These are phyloP conservation scores for Xerocomellus intermedius DNA, from an alignment of 768 basidiomycete species.

Conservation along the genomic window DNA sequence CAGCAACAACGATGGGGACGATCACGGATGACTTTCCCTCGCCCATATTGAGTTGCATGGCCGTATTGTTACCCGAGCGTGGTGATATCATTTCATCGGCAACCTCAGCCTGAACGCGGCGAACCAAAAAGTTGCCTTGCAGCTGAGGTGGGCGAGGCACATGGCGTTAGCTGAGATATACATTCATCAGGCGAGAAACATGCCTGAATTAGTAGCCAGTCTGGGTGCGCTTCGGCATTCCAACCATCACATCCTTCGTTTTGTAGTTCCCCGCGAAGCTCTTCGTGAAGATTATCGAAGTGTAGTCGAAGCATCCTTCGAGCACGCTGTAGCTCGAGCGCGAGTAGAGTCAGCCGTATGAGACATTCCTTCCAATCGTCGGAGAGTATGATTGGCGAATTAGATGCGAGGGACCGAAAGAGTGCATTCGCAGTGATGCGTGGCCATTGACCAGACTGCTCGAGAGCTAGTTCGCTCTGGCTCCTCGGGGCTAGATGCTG, in stretches of 20 bases:
- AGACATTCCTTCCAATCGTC: conserved; percentile 33
- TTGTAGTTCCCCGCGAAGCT: conserved; percentile 28
- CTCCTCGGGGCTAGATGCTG: conserved; percentile 14
- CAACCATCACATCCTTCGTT: too few species aligned
- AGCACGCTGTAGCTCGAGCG: conserved; percentile 37
- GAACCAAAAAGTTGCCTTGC: conserved; percentile 42
- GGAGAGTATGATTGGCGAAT: conserved; percentile 14
- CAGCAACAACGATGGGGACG: too few species aligned
- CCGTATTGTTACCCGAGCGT: too few species aligned
- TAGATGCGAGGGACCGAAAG: conserved; percentile 30
- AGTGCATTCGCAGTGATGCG: conserved; percentile 32
- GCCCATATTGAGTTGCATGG: too few species aligned
- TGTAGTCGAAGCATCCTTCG: conserved; percentile 33
- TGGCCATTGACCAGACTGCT: conserved; percentile 37
- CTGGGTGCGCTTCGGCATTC: too few species aligned
- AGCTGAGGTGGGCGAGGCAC: conserved; percentile 31
- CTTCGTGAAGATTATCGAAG: conserved; percentile 25
- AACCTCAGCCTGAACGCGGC: conserved; percentile 41
- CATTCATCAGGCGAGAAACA: neutral
- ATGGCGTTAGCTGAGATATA: neutral
- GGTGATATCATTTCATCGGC: too few species aligned
- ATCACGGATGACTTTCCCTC: too few species aligned
- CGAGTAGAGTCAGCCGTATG: conserved; percentile 25
- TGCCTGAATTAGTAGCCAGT: conserved; percentile 49
- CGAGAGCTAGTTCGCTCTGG: conserved; percentile 17